Conservation (phyloP, 2,329 filamentous ascomycete genomes). For the Claviceps fusiformis region DNA sequence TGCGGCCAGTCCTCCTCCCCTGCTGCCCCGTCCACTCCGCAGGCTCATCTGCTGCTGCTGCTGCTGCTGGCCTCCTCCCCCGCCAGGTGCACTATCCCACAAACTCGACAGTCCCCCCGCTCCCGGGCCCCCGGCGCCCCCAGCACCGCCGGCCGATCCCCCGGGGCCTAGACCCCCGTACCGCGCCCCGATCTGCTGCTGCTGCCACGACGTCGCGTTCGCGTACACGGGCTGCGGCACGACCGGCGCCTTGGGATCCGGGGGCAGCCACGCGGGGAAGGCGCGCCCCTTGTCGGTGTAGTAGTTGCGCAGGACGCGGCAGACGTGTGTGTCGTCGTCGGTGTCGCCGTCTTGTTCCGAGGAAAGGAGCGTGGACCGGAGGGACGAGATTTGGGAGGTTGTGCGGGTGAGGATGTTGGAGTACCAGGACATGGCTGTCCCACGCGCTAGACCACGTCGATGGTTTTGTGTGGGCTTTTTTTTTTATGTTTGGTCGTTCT, state of each 20-base stretch:
- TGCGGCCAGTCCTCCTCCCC: constrained; percentile 7
- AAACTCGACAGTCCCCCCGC: constrained; percentile 39
- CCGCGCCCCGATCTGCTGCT: constrained; percentile 35
- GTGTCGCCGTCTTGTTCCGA: constrained; percentile 56
- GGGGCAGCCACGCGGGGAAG: constrained; percentile 77
- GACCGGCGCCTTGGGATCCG: constrained; percentile 54
- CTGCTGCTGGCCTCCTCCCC: constrained; percentile 12
- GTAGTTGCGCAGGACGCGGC: constrained; percentile 82
- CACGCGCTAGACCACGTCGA: too few relatives aligned
- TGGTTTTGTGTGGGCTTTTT: too few relatives aligned
- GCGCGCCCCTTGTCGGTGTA: constrained; percentile 77
- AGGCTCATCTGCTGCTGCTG: constrained; percentile 23
- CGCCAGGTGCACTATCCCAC: constrained; percentile 39
- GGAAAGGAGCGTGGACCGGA: constrained; percentile 55
- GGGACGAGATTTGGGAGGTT: constrained; percentile 50
- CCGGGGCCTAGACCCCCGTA: constrained; percentile 35
- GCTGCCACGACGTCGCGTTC: constrained; percentile 17
- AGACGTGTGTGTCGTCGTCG: constrained; percentile 88
- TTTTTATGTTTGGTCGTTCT: background rate
- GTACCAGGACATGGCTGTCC: constrained; percentile 62
- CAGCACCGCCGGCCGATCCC: constrained; percentile 11
- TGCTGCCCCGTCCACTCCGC: constrained; percentile 25
- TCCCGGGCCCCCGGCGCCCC: background rate
- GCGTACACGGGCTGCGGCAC: constrained; percentile 38
- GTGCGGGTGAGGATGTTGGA: constrained; percentile 56